Conservation (phyloP, 2,329 filamentous ascomycete genomes). For the Claviceps sp. region DNA sequence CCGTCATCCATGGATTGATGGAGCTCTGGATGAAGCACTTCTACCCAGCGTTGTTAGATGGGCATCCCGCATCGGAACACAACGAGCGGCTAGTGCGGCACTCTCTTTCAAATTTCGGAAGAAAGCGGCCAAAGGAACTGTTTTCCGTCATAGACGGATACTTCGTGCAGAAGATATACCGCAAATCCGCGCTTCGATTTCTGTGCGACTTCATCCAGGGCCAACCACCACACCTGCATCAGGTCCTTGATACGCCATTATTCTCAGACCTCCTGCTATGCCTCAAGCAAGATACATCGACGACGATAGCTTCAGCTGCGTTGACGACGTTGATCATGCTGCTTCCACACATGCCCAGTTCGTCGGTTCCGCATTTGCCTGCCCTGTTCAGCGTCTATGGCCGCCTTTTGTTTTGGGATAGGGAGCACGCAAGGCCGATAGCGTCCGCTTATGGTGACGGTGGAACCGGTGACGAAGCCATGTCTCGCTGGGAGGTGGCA, state of each 20-base stretch:
- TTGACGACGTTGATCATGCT: slow-evolving; percentile 70
- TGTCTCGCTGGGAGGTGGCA: slow-evolving; percentile 47
- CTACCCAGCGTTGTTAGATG: slow-evolving; percentile 22
- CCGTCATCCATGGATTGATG: slow-evolving; percentile 44
- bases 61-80: slow-evolving; percentile 24
- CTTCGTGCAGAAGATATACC: slow-evolving; percentile 49
- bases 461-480: slow-evolving; percentile 25
- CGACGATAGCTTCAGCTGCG: slow-evolving; percentile 61
- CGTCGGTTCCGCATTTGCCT: slow-evolving; percentile 54
- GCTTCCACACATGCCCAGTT: slow-evolving; percentile 65
- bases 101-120: slow-evolving; percentile 47
- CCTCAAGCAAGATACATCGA: slow-evolving; percentile 65
- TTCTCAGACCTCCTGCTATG: slow-evolving; percentile 61
- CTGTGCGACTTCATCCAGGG: slow-evolving; percentile 60
- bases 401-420: slow-evolving; percentile 66
- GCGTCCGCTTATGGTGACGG: slow-evolving; percentile 14
- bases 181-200: slow-evolving; percentile 51
- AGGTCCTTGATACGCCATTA: slow-evolving; percentile 57
- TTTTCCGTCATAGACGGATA: slow-evolving; percentile 52
- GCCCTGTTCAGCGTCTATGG: slow-evolving; percentile 73
- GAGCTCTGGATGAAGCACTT: slow-evolving; percentile 41
- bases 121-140: slow-evolving; percentile 56
- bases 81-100: slow-evolving; percentile 38
- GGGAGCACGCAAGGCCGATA: slow-evolving; percentile 29
- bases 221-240: slow-evolving; percentile 67